Evolutionary conservation across 306 rosid genomes (phyloP), one percentile per base, ranked within the genome.

Genomic region (Vigna mungo): DNA sequence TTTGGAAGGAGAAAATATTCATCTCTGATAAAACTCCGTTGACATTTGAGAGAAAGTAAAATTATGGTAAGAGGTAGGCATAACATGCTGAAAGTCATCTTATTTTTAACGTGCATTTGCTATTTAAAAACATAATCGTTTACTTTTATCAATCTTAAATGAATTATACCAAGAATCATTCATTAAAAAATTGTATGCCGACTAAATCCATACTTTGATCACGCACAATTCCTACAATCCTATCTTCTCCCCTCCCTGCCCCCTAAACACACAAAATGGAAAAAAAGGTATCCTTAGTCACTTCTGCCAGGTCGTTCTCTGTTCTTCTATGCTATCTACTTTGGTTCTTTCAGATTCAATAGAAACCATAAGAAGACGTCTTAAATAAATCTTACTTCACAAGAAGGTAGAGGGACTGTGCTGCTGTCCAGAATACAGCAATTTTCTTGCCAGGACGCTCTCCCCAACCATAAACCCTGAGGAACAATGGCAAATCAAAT

Each of bases 401-500:
- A 55, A 13, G 4, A n/a, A 15, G 47, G 2, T 7, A 8, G 14
- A 27, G 39, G 47, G 23, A 6, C 43, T 15, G 11, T 21, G 25
- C 21, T 55, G 11, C 75, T 49, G 16, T 15, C 63, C 44, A 72
- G 65, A 43, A 17, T 51, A 36, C 67, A 52, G 18, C 61, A 52
- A 72, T 20, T 71, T 58, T 51, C 66, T 58, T 41, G 30, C 72
- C 46, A 47, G 52, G 58, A 78, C 59, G 78, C 78, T 39, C 71
- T 55, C 34, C 81, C n/a, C 77, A 81, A 81, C 67, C 59, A 59
- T 4, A 63, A 43, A 23, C 71, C 78, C 76, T 68, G 69, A 54
- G 37, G 70, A 81, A 78, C n/a, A 74, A 69, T 20, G 52, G 44
- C 43, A 81, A 69, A 73, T 69, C 47, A 73, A 46, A 55, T 76